Base-by-base conservation (phyloP, 176 grass and related monocot genomes). In the Paspalum vaginatum region DNA sequence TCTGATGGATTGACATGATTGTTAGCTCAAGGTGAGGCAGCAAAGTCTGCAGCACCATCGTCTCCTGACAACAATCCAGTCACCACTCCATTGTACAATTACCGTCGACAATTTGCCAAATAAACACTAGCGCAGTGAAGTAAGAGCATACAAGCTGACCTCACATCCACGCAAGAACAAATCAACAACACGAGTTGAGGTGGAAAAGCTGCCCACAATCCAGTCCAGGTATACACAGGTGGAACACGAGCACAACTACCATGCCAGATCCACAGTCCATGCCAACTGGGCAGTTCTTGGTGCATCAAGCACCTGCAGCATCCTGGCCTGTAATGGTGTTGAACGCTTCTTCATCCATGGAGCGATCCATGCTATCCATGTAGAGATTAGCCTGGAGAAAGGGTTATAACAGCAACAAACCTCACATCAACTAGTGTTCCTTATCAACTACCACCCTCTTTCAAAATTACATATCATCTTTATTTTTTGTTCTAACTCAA, bases 351-450 rank as follows among this genome's bases (percentile, higher is more conserved):
- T 77, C 73, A 50, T 88, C 53, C 9, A 86, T 7, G 18, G 81
- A 76, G 77, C 74, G 76, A 13, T 79, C 43, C 0, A 85, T 2
- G 21, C 26, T 59, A 47, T 64, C 86, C 48, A 86, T 66, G 70
- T 79, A 74, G n/a, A 21, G 22, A 32, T 79, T 47, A 69, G 91
- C 79, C 94, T 94, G 82, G 42, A 80, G 11, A 70, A 64, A 67
- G 20, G n/a, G 41, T 37, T 58, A 56, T n/a, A 50, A 83, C 17
- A 83, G 81, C 40, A 72, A 41, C 18, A 18, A 48, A 57, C 3
- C 43, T 24, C 10, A 20, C 64, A 74, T 32, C 12, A 5, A 85
- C 64, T 62, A 20, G 64, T 65, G 43, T 50, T n/a, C 22, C 46
- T 21, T 47, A 32, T 32, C 32, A 32, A 32, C 32, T 32, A 32